Evolutionary conservation across 2,329 filamentous ascomycete genomes (phyloP), one percentile per base, ranked within the genome.

Genomic region (Biscogniauxia marginata): DNA sequence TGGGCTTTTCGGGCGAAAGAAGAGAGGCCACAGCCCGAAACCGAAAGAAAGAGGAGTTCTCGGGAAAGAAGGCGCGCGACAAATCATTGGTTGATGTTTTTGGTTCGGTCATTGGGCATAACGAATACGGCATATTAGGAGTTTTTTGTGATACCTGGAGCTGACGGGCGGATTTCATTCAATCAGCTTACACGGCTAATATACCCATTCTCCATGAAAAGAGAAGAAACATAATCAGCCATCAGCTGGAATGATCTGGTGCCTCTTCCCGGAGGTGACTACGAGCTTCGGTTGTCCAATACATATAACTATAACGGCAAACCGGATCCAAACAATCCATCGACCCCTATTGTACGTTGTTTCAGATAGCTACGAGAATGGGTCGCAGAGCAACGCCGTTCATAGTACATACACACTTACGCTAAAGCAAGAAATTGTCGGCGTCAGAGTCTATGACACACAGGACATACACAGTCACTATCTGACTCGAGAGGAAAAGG

Each of bases 41-140:
- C 93, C 93, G 22, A 93, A 91, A 72, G 93, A 98, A 75, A 84
- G 91, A 54, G 95, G 95, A 56, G 93, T 99, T 7, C 71, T 99
- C 56, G 95, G 95, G 55, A 98, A 98, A 71, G 93, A 98, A 72
- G 95, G 95, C 16, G 93, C 95, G 9, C 83, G 95, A 70, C 87
- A 91, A 62, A 84, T 93, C 55, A 88, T 93, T 69, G 87, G 84
- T 65, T 89, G 78, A 77, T 52, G 20, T 46, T 13, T 34, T 22
- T 46, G 5, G 13, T 39, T 39, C 30, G 30, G 30, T 39, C 9
- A 39, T 16, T 39, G 6, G 30, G n/a, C 57, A 57, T 50, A 59
- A 60, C 53, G 59, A 57, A 59, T 50, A 60, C 56, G 45, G 57
- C 56, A 62, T 57, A 63, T 62, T 45, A 55, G 59, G 58, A 55